Conservation (phyloP, 116 monocot genomes). For the Dioscorea cayenensis region DNA sequence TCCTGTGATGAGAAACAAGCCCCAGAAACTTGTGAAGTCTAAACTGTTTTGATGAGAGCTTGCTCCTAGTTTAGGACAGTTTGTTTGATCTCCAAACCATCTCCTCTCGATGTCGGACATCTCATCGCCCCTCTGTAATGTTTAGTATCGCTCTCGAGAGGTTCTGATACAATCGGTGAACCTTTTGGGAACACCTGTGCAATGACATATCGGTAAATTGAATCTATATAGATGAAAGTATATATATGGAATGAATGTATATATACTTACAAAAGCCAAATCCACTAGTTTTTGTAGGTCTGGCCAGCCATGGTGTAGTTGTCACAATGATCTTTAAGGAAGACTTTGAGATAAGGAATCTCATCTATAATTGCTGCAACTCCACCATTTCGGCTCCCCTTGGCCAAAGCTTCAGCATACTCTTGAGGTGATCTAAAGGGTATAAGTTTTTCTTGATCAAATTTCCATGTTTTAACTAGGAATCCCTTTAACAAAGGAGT, state of each 20-base stretch:
- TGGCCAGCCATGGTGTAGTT: slow-evolving; percentile 43
- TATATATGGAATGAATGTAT: not conserved
- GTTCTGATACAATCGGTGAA: slow-evolving; percentile 43
- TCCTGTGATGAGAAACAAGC: slow-evolving; percentile 58
- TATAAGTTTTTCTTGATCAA: slow-evolving; percentile 25
- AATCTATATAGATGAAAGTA: too few relatives aligned
- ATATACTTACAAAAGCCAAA: slow-evolving; percentile 71
- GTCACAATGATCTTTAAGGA: slow-evolving; percentile 44
- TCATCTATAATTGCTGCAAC: slow-evolving; percentile 72
- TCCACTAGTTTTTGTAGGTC: slow-evolving; percentile 52
- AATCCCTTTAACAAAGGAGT: slow-evolving; percentile 17
- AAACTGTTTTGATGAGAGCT: slow-evolving; percentile 24
- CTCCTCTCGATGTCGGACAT: slow-evolving; percentile 23
- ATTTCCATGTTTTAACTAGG: not conserved
- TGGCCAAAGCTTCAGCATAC: slow-evolving; percentile 33
- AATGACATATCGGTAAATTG: not conserved
- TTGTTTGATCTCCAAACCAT: slow-evolving; percentile 18
- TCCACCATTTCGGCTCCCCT: slow-evolving; percentile 41
- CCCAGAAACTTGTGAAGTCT: slow-evolving; percentile 31
- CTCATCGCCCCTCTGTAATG: slow-evolving; percentile 22
- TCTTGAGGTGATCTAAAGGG: slow-evolving; percentile 39
- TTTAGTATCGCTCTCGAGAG: slow-evolving; percentile 44
- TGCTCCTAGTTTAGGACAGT: slow-evolving; percentile 10
- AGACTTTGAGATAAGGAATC: slow-evolving; percentile 63
- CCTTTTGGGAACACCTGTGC: slow-evolving; percentile 47